These are phyloP conservation scores for Penicillium olsonii DNA, from an alignment of 2,329 filamentous ascomycete genomes.

Conservation along the genomic window DNA sequence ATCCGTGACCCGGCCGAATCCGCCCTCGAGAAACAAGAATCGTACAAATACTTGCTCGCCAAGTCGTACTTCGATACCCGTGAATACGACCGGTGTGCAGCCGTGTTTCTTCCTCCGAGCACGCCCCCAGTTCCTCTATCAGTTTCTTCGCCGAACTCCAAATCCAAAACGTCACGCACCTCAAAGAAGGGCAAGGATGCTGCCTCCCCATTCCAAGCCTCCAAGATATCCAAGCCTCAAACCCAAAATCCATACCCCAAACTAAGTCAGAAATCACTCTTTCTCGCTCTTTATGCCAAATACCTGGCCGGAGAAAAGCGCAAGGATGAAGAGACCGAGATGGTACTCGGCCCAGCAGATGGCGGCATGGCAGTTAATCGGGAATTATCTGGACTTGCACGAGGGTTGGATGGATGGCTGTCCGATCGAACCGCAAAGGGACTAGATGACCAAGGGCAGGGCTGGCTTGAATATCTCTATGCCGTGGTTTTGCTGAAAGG, in stretches of 20 bases:
- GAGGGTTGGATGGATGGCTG: constrained; percentile 80
- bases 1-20: constrained; percentile 72
- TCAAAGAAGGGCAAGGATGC: constrained; percentile 65
- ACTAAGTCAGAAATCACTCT: constrained; percentile 87
- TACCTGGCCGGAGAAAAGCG: constrained; percentile 93
- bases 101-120: constrained; percentile 82
- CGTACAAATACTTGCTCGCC: constrained; percentile 81
- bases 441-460: constrained; percentile 67
- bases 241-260: constrained; percentile 46
- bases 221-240: constrained; percentile 39
- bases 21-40: constrained; percentile 73
- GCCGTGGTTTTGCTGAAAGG: constrained; percentile 87
- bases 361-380: constrained; percentile 82
- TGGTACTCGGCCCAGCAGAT: constrained; percentile 93
- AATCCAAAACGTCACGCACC: constrained; percentile 40
- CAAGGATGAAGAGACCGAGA: constrained; percentile 94
- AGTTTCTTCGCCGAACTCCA: constrained; percentile 37
- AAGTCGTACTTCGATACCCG: constrained; percentile 95
- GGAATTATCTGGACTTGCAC: constrained; percentile 74
- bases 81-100: constrained; percentile 90
- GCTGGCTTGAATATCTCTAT: constrained; percentile 86
- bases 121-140: constrained; percentile 66
- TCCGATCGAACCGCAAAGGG: constrained; percentile 63
- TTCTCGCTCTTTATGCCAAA: constrained; percentile 88
- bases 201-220: constrained; percentile 38